Conservation (phyloP, 31 red algal genomes). For the Bonnemaisonia californica region DNA sequence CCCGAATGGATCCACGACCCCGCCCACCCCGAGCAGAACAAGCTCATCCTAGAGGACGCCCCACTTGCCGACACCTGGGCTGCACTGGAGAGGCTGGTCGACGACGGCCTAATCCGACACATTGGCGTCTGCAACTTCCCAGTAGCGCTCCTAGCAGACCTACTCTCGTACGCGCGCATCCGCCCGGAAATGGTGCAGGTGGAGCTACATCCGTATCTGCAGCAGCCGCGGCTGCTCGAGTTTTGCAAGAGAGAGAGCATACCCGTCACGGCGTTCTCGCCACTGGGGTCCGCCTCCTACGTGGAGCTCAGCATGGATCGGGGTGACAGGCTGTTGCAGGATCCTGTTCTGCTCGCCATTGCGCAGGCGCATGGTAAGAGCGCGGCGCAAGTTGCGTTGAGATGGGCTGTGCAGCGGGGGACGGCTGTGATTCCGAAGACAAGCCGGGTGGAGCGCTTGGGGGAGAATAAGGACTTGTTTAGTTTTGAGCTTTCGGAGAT, state of each 20-base stretch:
- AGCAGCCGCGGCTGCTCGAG: conserved; percentile 36
- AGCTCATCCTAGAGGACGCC: conserved; percentile 41
- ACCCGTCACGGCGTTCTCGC: conserved; percentile 78
- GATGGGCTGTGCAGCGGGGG: conserved; percentile 69
- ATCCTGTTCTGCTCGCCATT: conserved; percentile 35
- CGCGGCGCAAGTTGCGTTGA: conserved; percentile 55
- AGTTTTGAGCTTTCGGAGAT: conserved; percentile 48
- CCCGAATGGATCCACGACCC: conserved; percentile 60
- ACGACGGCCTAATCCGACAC: conserved; percentile 48
- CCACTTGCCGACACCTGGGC: conserved; percentile 66
- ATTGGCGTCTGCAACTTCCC: conserved; percentile 86
- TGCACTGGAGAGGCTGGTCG: conserved; percentile 75
- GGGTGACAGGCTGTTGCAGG: conserved; percentile 41
- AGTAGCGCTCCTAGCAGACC: conserved; percentile 60
- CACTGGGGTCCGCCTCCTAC: conserved; percentile 68
- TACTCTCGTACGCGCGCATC: conserved; percentile 62
- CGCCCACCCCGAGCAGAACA: conserved; percentile 38
- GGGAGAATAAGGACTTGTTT: conserved; percentile 63
- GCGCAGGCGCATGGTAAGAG: conserved; percentile 36
- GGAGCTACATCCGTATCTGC: conserved; percentile 63
- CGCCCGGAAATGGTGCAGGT: conserved; percentile 78
- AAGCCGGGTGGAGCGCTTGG: conserved; percentile 30
- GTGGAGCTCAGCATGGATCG: conserved; percentile 58
- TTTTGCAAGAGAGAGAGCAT: conserved; percentile 61
- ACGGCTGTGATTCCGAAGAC: conserved; percentile 66